These are phyloP conservation scores for Kalmusia sp. DNA, from an alignment of 2,329 filamentous ascomycete species.

Conservation along the genomic window DNA sequence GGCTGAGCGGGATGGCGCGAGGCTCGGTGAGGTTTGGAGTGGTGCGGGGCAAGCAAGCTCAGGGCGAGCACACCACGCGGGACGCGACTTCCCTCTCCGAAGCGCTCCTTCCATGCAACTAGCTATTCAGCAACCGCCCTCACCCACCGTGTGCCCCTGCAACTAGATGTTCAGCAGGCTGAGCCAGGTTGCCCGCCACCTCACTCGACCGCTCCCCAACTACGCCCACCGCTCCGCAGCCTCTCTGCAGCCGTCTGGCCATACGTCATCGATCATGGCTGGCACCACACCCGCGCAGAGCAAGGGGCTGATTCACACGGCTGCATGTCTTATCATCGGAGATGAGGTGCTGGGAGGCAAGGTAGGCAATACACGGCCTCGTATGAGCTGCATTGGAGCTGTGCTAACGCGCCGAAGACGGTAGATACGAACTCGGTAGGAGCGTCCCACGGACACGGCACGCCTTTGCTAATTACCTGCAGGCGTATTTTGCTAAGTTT, in stretches of 20 bases:
- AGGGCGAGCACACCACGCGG: conserved; percentile 13
- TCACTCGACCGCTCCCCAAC: conserved; percentile 68
- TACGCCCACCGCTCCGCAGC: conserved; percentile 59
- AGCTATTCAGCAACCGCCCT: conserved; percentile 22
- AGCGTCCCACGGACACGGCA: conserved; percentile 1
- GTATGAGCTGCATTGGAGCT: conserved; percentile 1
- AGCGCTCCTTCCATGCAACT: conserved; percentile 20
- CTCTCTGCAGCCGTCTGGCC: conserved; percentile 28
- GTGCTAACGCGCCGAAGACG: conserved; percentile 55
- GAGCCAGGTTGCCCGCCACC: conserved; percentile 74
- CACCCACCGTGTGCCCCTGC: neutral
- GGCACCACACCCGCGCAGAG: conserved; percentile 57
- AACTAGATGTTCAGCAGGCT: conserved; percentile 73
- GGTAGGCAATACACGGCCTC: conserved; percentile 57
- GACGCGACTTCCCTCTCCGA: conserved; percentile 9
- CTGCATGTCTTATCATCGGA: conserved; percentile 93
- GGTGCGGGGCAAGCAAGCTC: conserved; percentile 27
- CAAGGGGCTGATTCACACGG: conserved; percentile 79
- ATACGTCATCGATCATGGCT: conserved; percentile 54
- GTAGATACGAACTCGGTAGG: conserved; percentile 68
- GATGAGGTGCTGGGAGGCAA: conserved; percentile 96
- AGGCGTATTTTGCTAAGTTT: conserved; percentile 68
- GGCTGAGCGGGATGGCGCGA: conserved; percentile 20
- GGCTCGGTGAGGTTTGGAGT: neutral
- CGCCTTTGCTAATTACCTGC: conserved; percentile 19